Percentiles rank a stretch among this genome's conserved stretches.
Evolutionary conservation across 2,329 filamentous ascomycete species (phyloP).

Genomic region (Tolypocladium tundrense): DNA sequence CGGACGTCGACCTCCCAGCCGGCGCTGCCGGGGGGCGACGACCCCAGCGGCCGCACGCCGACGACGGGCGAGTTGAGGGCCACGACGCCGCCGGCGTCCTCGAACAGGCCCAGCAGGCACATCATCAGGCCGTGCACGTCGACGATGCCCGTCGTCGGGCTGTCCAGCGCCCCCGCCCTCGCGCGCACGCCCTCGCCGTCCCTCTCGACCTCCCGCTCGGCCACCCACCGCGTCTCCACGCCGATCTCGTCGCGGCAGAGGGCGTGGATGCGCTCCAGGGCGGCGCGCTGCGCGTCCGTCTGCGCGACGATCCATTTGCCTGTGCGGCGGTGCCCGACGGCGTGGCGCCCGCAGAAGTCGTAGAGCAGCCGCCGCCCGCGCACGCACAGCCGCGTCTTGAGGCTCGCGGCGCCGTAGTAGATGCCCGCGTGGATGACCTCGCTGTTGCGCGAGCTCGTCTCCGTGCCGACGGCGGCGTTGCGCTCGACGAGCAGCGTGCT

Average conservation of each 20-base stretch:
- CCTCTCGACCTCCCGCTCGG: conserved; percentile 44
- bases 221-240: conserved; percentile 66
- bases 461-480: conserved; percentile 64
- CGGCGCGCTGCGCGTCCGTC: conserved; percentile 56
- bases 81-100: conserved; percentile 64
- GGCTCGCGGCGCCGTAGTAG: conserved; percentile 67
- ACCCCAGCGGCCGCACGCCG: conserved; percentile 39
- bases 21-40: conserved; percentile 29
- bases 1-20: conserved; percentile 62
- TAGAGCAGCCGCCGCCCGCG: conserved; percentile 70
- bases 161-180: conserved; percentile 66
- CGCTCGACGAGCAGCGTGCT: conserved; percentile 74
- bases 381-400: conserved; percentile 81
- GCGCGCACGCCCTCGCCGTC: conserved; percentile 71
- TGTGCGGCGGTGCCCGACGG: conserved; percentile 61
- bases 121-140: conserved; percentile 82
- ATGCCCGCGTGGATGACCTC: conserved; percentile 95
- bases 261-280: conserved; percentile 40
- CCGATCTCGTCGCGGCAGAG: conserved; percentile 27
- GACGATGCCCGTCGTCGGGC: conserved; percentile 77
- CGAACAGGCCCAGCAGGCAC: conserved; percentile 64
- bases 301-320: conserved; percentile 97
- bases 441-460: conserved; percentile 84
- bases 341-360: conserved; percentile 55
- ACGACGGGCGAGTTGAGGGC: conserved; percentile 61